These are phyloP conservation scores for Tricholoma matsutake DNA, from an alignment of 768 basidiomycete genomes.

Conservation along the genomic window DNA sequence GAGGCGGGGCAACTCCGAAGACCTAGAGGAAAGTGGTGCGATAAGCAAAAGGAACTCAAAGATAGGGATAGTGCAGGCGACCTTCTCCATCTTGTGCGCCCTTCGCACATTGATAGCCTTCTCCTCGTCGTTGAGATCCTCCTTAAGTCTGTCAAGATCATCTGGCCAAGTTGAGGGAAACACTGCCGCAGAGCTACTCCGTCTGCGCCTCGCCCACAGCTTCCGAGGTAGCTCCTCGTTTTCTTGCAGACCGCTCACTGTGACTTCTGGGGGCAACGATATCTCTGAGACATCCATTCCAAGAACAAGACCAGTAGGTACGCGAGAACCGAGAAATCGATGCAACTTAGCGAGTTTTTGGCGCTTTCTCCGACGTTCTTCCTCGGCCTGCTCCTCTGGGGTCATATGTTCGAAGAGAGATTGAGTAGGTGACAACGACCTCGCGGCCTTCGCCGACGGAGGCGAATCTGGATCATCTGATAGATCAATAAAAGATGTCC, in stretches of 20 bases:
- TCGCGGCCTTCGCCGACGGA: constrained; percentile 22
- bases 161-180: constrained; percentile 48
- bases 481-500: constrained; percentile 62
- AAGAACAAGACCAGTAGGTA: constrained; percentile 67
- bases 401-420: constrained; percentile 49
- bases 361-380: constrained; percentile 64
- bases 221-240: constrained; percentile 32
- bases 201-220: constrained; percentile 45
- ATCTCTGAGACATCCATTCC: constrained; percentile 37
- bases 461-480: constrained; percentile 54
- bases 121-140: constrained; percentile 67
- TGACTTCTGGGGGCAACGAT: constrained; percentile 23
- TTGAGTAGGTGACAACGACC: constrained; percentile 35
- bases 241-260: constrained; percentile 21
- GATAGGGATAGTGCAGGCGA: constrained; percentile 39
- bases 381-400: constrained; percentile 54
- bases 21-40: constrained; percentile 43
- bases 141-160: constrained; percentile 60
- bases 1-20: constrained; percentile 80
- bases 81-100: constrained; percentile 88
- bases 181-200: constrained; percentile 52
- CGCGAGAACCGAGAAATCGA: constrained; percentile 80
- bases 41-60: background rate
- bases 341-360: constrained; percentile 80
- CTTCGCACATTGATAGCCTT: constrained; percentile 78